Evolutionary conservation across 495 filamentous ascomycete species (phyloP).

Genomic region (Daldinia loculata): DNA sequence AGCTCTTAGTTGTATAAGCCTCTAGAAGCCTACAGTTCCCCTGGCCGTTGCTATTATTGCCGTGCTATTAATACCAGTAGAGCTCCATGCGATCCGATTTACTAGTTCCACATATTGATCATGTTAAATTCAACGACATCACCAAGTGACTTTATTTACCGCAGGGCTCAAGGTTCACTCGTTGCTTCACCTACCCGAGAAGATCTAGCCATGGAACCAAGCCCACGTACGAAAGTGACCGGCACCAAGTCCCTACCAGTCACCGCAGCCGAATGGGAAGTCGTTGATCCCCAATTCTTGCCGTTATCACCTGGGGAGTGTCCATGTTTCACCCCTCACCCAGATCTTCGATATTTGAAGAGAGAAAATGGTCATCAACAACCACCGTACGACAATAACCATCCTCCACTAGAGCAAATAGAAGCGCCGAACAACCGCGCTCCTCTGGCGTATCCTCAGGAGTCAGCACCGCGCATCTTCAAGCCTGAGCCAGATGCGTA

Average conservation of each 20-base stretch:
- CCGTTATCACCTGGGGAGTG: neutral
- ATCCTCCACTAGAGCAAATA: neutral
- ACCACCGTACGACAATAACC: neutral
- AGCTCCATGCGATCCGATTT: neutral
- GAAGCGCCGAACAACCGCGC: neutral
- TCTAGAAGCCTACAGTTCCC: slow-evolving; percentile 12
- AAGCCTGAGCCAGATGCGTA: neutral
- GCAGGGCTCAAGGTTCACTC: slow-evolving; percentile 1
- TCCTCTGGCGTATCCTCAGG: neutral
- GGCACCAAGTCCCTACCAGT: neutral
- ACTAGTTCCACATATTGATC: slow-evolving; percentile 7
- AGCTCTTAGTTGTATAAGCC: slow-evolving; percentile 7
- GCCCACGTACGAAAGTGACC: neutral
- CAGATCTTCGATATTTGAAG: neutral
- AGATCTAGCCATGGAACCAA: slow-evolving; percentile 3
- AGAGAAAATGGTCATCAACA: neutral
- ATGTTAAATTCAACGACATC: slow-evolving; percentile 29
- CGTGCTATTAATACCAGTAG: slow-evolving; percentile 22
- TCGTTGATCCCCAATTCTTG: neutral
- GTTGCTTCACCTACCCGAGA: neutral
- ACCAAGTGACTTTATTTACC: slow-evolving; percentile 44
- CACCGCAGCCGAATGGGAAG: neutral
- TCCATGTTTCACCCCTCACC: neutral
- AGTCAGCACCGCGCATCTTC: neutral
- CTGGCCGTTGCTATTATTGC: neutral